These are phyloP conservation scores for Gamarada debralockiae DNA, from an alignment of 495 filamentous ascomycete genomes.

Conservation along the genomic window DNA sequence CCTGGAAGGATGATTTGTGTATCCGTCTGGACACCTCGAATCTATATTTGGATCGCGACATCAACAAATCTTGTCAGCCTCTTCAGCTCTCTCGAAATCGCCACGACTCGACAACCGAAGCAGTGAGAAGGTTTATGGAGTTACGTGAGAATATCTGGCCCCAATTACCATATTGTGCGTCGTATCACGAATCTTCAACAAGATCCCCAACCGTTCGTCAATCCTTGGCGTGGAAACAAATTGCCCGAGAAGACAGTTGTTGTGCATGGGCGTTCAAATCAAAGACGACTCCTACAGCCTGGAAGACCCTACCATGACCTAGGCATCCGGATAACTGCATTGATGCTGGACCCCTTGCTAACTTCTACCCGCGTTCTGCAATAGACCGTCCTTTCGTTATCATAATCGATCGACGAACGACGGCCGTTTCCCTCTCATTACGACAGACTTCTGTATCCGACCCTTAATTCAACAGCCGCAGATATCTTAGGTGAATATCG, in stretches of 20 bases:
- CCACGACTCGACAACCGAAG: not conserved
- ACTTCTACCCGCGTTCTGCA: constrained; percentile 2
- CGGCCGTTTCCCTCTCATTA: not conserved
- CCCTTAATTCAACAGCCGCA: too few relatives aligned
- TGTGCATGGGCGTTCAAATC: constrained; percentile 1
- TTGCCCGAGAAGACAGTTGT: constrained; percentile 13
- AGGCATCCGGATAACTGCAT: constrained; percentile 18
- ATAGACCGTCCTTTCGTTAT: constrained; percentile 14
- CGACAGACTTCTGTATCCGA: too few relatives aligned
- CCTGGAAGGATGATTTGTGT: too few relatives aligned
- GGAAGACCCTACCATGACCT: constrained; percentile 6
- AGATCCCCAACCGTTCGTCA: not conserved
- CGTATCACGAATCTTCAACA: not conserved
- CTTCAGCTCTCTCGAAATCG: not conserved
- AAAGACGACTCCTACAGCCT: not conserved
- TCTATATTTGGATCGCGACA: constrained; percentile 20
- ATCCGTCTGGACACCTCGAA: not conserved
- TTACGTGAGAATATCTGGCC: not conserved
- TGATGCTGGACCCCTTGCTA: constrained; percentile 13
- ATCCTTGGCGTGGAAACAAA: not conserved
- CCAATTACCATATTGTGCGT: not conserved
- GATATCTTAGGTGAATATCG: too few relatives aligned
- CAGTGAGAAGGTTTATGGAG: not conserved
- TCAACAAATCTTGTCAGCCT: constrained; percentile 15
- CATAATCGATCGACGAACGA: not conserved